Percentiles rank a stretch among this genome's conserved stretches.
Conservation (phyloP, 2,329 filamentous ascomycete genomes). For the Colletotrichum destructivum region DNA sequence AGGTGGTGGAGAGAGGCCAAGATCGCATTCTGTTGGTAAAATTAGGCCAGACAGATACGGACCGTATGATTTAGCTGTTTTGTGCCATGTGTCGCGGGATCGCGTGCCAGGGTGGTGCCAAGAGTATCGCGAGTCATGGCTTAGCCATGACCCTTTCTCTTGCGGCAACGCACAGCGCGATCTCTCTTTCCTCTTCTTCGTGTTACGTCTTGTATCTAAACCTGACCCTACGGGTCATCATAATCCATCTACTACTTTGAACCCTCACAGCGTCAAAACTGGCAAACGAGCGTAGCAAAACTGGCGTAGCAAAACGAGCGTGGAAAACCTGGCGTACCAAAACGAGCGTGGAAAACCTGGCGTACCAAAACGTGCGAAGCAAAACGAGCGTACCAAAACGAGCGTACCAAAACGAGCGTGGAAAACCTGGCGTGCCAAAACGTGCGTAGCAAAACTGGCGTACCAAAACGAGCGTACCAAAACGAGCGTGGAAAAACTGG, state of each 20-base stretch:
- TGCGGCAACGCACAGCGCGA: neutral
- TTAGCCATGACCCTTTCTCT: neutral
- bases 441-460: too few species aligned
- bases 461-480: too few species aligned
- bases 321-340: too few species aligned
- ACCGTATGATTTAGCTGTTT: neutral
- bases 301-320: too few species aligned
- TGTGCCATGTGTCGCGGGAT: neutral
- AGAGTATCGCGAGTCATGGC: neutral
- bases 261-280: neutral
- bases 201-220: conserved; percentile 7
- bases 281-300: too few species aligned
- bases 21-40: neutral
- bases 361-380: too few species aligned
- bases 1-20: neutral
- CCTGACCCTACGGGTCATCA: conserved; percentile 6
- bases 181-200: conserved; percentile 8
- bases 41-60: neutral
- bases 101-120: neutral
- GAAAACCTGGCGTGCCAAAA: too few species aligned
- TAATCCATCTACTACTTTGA: neutral
- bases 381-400: too few species aligned
- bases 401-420: too few species aligned
- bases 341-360: too few species aligned
- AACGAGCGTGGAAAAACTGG: too few species aligned